A percentile compares a stretch with the other conserved stretches of the same genome.
phyloP scores from a whole-genome alignment of 192 early-diverging fungal genomes.

The Paraglomus occultum region DNA sequence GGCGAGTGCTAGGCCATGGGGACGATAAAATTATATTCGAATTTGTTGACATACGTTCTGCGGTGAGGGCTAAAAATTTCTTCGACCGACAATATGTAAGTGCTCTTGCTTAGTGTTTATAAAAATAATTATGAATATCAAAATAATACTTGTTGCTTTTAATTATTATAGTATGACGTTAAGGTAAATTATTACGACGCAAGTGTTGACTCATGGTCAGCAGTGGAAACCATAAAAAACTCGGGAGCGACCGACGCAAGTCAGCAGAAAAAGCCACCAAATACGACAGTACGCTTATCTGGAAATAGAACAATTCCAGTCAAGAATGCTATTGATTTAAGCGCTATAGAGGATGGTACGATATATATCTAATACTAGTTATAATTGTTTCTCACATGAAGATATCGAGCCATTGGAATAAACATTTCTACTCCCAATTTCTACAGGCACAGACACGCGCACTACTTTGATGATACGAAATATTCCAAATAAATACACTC shows the following conservation, averaged over 20 bases:
- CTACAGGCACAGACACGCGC: constrained; percentile 55
- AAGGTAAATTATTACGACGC: not conserved
- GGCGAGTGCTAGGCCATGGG: too few species aligned
- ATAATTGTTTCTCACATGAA: not conserved
- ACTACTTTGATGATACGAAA: constrained; percentile 88
- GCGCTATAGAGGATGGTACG: constrained; percentile 5
- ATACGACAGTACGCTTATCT: constrained; percentile 15
- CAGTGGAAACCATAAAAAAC: not conserved
- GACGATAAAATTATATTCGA: too few species aligned
- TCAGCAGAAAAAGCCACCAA: not conserved
- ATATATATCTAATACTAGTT: not conserved
- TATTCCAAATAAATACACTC: constrained; percentile 85
- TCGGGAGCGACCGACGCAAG: not conserved
- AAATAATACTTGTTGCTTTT: not conserved
- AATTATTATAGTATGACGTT: not conserved
- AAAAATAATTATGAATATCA: too few species aligned
- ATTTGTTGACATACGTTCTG: too few species aligned
- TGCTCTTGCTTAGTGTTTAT: too few species aligned
- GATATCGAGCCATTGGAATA: not conserved
- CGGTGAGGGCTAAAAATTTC: too few species aligned
- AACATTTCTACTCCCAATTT: constrained; percentile 29
- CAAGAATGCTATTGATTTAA: constrained; percentile 22
- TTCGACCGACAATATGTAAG: too few species aligned
- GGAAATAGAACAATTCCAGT: constrained; percentile 12
- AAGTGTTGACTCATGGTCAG: not conserved